Base-by-base conservation (phyloP, 805 yeast genomes). In the Spencermartinsiella europaea region DNA sequence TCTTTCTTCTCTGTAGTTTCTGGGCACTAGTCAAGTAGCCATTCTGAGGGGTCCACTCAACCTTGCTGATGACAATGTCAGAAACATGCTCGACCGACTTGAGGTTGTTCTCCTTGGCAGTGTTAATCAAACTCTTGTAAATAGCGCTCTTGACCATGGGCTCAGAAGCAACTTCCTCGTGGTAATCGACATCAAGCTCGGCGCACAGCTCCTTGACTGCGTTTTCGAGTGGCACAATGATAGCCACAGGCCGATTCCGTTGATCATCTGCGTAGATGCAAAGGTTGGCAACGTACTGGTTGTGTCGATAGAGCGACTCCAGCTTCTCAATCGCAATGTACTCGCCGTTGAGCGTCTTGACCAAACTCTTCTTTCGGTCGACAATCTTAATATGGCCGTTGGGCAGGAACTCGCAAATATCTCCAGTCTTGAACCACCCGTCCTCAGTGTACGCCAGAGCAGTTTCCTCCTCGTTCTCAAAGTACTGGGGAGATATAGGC, bases 21-120 rank as follows among this genome's bases (percentile, higher is more conserved):
- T 90, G 97, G 21, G 99, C 99, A 49, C 95, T 81, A 14, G 98
- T 89, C 47, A 91, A 95, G 55, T 72, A 87, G 0, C 96, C 98
- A 63, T 80, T 86, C 68, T 88, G 93, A 37, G 99, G 98, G 35
- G 98, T 93, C 98, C 99, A 93, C 72, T 93, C 99, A 44, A 81
- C 91, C 54, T 86, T 90, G 48, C 81, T 75, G 50, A 93, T 66
- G 12, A 84, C 88, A 51, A 84, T 74, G 56, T 90, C 95, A 54
- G 79, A 79, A 47, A 93, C 63, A 54, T 91, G 72, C 69, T 93
- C 98, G 56, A 88, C 90, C 49, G 96, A 95, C 42, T 68, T 72
- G 55, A 93, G 77, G 7, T 95, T 96, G 64, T 83, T 90, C 16
- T 77, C 57, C 67, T 78, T 82, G 57, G 89, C 99, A 5, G 96